A percentile compares a stretch with the other conserved stretches of the same genome.
phyloP scores from a whole-genome alignment of 2,329 filamentous ascomycete genomes.

The Pseudopyricularia javanii region DNA sequence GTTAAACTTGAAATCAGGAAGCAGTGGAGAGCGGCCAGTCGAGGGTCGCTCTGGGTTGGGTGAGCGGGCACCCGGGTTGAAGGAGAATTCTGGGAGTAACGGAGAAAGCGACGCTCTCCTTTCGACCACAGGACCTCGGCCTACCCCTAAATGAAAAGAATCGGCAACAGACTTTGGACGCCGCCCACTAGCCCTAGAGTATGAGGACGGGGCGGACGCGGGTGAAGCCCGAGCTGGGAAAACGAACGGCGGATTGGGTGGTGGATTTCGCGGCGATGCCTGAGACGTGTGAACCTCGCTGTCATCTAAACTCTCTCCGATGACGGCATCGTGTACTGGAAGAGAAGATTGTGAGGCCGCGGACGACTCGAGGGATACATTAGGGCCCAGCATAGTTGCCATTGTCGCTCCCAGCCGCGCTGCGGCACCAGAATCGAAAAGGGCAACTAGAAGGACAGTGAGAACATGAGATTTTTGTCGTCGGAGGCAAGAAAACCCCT shows the following conservation, averaged over 20 bases:
- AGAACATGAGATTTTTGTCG: slow-evolving; percentile 21
- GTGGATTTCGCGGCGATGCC: slow-evolving; percentile 22
- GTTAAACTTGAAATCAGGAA: slow-evolving; percentile 9
- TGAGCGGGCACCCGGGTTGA: slow-evolving; percentile 34
- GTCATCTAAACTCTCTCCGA: not conserved
- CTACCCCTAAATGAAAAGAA: slow-evolving; percentile 18
- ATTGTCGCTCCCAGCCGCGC: slow-evolving; percentile 27
- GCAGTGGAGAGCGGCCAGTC: not conserved
- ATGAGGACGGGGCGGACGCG: slow-evolving; percentile 32
- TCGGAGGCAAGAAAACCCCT: not conserved
- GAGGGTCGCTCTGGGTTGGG: not conserved
- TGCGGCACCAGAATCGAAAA: slow-evolving; percentile 33
- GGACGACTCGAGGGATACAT: slow-evolving; percentile 12
- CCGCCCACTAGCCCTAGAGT: slow-evolving; percentile 33
- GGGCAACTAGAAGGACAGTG: slow-evolving; percentile 20
- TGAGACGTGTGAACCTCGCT: not conserved
- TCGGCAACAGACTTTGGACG: slow-evolving; percentile 43
- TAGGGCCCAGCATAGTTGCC: slow-evolving; percentile 18
- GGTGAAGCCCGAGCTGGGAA: slow-evolving; percentile 42
- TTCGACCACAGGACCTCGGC: slow-evolving; percentile 16
- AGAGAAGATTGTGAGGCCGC: slow-evolving; percentile 5
- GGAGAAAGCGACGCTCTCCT: slow-evolving; percentile 20
- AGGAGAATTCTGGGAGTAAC: slow-evolving; percentile 40
- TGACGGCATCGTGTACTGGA: not conserved
- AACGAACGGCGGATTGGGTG: slow-evolving; percentile 53